These are phyloP conservation scores for Zarea fungicola DNA, from an alignment of 2,329 filamentous ascomycete species.

Conservation along the genomic window DNA sequence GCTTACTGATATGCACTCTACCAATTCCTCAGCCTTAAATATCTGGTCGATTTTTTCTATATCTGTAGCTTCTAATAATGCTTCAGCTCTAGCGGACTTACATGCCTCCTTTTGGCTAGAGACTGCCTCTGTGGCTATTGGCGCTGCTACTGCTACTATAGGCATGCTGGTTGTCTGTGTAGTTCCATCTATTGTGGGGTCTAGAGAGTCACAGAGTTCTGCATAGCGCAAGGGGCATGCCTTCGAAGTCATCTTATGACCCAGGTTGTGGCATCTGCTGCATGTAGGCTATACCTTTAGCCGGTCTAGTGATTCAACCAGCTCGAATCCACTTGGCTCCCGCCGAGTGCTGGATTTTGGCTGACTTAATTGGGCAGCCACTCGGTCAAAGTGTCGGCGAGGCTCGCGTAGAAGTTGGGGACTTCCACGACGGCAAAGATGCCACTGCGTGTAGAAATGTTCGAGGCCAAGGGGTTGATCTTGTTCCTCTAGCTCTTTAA, in stretches of 20 bases:
- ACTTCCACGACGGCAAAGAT: slow-evolving; percentile 4
- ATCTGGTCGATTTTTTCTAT: background rate
- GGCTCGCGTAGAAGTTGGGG: background rate
- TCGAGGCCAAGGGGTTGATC: slow-evolving; percentile 12
- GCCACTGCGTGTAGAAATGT: slow-evolving; percentile 13
- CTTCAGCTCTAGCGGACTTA: background rate
- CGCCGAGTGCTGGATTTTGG: background rate
- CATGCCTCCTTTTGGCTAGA: background rate
- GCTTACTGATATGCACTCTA: background rate
- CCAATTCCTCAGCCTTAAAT: background rate
- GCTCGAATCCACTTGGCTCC: slow-evolving; percentile 16
- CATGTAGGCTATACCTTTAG: slow-evolving; percentile 13
- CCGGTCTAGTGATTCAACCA: slow-evolving; percentile 10
- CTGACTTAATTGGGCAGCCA: background rate
- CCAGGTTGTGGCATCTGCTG: slow-evolving; percentile 14
- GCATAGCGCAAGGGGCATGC: slow-evolving; percentile 14
- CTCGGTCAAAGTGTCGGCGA: background rate
- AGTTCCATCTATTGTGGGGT: background rate
- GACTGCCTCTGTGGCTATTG: background rate
- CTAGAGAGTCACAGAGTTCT: slow-evolving; percentile 2
- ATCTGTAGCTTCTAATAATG: background rate
- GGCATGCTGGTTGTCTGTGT: background rate
- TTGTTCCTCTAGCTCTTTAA: slow-evolving; percentile 11
- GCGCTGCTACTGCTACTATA: background rate
- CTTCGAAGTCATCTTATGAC: slow-evolving; percentile 14